Conservation (phyloP, 257 asterid genomes). For the Nicotiana attenuata region DNA sequence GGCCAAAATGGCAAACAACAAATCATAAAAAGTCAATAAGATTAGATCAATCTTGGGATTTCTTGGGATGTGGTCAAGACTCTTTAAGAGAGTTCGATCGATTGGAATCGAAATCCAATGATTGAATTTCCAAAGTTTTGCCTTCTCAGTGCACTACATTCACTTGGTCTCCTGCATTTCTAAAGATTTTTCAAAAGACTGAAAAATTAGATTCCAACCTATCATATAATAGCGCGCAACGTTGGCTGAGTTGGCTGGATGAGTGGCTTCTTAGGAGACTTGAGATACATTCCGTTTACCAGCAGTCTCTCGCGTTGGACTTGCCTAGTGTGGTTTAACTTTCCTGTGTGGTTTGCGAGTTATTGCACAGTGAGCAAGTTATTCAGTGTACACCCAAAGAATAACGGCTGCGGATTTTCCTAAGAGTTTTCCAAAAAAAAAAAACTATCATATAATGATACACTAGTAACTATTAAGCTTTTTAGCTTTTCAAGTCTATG, state of each 20-base stretch:
- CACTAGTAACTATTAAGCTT: not conserved
- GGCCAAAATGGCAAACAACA: slow-evolving; percentile 68
- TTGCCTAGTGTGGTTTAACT: too few species aligned
- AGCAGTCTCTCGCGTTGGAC: too few species aligned
- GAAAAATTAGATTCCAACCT: not conserved
- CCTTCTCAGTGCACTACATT: slow-evolving; percentile 34
- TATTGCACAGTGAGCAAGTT: too few species aligned
- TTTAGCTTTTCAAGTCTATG: not conserved
- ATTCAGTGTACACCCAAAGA: too few species aligned
- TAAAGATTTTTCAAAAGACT: slow-evolving; percentile 12
- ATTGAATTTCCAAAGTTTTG: slow-evolving; percentile 46
- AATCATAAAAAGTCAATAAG: slow-evolving; percentile 46
- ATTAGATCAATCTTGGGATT: slow-evolving; percentile 48
- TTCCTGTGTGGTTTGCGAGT: too few species aligned
- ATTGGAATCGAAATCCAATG: slow-evolving; percentile 66
- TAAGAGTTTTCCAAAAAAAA: too few species aligned
- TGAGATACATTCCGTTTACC: too few species aligned
- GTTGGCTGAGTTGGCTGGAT: too few species aligned
- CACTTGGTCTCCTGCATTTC: slow-evolving; percentile 18
- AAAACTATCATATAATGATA: not conserved
- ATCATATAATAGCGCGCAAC: not conserved
- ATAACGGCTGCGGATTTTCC: too few species aligned
- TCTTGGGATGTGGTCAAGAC: slow-evolving; percentile 42
- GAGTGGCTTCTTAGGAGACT: too few species aligned
- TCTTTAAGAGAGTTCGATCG: slow-evolving; percentile 17